Evolutionary conservation across 371 early-diverging fungal species (phyloP).

Genomic region (Mucor circinelloides): DNA sequence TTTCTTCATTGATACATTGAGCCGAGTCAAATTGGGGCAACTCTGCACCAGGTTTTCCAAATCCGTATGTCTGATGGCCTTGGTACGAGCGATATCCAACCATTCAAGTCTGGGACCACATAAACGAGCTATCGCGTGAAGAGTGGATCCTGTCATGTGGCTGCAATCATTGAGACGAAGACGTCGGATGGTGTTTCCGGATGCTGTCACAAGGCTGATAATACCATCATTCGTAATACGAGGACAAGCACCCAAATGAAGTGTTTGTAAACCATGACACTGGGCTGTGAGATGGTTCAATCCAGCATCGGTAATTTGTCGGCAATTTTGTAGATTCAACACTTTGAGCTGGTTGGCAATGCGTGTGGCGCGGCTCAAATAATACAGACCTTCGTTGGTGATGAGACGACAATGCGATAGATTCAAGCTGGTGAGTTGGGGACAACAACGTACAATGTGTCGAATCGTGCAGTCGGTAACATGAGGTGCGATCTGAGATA

Average conservation of each 20-base stretch:
- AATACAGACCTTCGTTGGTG: conserved; percentile 25
- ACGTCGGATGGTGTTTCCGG: conserved; percentile 27
- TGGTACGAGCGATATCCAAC: conserved; percentile 29
- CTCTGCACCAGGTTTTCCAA: conserved; percentile 14
- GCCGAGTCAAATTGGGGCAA: conserved; percentile 28
- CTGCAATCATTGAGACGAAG: conserved; percentile 33
- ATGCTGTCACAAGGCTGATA: conserved; percentile 22
- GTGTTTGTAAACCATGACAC: conserved; percentile 14
- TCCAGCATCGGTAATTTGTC: conserved; percentile 32
- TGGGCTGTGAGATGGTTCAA: conserved; percentile 20
- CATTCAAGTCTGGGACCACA: conserved; percentile 30
- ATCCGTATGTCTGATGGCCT: conserved; percentile 22
- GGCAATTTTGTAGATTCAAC: conserved; percentile 34
- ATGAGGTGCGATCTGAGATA: conserved; percentile 19
- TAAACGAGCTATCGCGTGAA: conserved; percentile 21
- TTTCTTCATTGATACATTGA: conserved; percentile 25
- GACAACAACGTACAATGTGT: conserved; percentile 30
- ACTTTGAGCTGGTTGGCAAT: conserved; percentile 22
- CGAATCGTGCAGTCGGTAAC: conserved; percentile 35
- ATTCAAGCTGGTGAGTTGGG: conserved; percentile 15
- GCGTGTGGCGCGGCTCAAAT: conserved; percentile 18
- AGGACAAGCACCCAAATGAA: conserved; percentile 30
- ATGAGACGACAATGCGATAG: conserved; percentile 24
- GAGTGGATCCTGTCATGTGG: conserved; percentile 23
- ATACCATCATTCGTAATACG: conserved; percentile 29